Evolutionary conservation across 495 filamentous ascomycete species (phyloP).

Genomic region (Penicillium crystallinum): DNA sequence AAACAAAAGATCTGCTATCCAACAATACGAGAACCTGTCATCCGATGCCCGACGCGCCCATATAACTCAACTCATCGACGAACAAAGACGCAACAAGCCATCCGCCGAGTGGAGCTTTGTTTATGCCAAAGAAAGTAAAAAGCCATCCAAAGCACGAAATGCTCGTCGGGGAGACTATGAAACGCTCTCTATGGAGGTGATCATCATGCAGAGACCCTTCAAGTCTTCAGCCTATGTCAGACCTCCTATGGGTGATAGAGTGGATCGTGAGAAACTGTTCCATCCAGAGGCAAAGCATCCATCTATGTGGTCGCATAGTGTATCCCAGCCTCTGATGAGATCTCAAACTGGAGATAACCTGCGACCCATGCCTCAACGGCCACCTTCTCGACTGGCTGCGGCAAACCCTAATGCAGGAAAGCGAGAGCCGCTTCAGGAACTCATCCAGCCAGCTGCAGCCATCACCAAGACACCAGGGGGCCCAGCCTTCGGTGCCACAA

Average conservation of each 20-base stretch:
- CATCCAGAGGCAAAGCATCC: not conserved
- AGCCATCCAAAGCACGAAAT: constrained; percentile 24
- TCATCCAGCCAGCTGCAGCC: not conserved
- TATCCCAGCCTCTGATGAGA: not conserved
- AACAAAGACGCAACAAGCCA: constrained; percentile 21
- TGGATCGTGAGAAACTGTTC: constrained; percentile 10
- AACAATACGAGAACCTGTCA: constrained; percentile 31
- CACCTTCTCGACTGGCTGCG: not conserved
- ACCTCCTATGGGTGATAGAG: constrained; percentile 12
- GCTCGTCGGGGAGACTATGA: constrained; percentile 27
- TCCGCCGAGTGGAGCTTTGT: constrained; percentile 33
- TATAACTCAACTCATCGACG: constrained; percentile 31
- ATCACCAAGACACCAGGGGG: not conserved
- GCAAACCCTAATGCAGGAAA: not conserved
- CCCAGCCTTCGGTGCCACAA: not conserved
- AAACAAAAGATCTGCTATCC: constrained; percentile 19
- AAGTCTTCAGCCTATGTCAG: constrained; percentile 12
- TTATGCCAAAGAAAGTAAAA: constrained; percentile 30
- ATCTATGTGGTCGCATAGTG: not conserved
- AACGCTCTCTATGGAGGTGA: constrained; percentile 33
- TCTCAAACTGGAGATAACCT: not conserved
- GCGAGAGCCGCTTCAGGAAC: not conserved
- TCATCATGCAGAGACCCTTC: constrained; percentile 28
- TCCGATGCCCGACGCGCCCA: constrained; percentile 24
- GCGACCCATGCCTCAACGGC: not conserved